Evolutionary conservation across 148 eudicot genomes (phyloP).

Genomic region (Pouteria glomerata): DNA sequence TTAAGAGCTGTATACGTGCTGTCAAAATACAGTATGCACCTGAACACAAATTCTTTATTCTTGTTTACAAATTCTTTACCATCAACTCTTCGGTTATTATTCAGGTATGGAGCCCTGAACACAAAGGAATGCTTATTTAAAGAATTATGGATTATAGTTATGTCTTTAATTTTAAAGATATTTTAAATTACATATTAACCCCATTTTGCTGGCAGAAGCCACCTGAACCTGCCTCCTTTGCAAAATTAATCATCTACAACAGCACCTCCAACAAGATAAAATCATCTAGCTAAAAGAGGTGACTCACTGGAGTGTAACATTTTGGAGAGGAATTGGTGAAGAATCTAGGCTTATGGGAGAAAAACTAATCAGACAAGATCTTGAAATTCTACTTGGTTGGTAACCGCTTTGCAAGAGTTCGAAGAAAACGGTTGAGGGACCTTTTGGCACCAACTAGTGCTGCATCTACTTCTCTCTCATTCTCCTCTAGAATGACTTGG

Average conservation of each 20-base stretch:
- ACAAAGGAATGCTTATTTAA: too few species aligned
- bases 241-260: background rate
- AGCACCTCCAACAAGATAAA: background rate
- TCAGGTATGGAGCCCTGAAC: too few species aligned
- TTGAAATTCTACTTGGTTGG: constrained; percentile 16
- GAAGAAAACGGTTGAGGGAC: constrained; percentile 49
- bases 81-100: too few species aligned
- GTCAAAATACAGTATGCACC: too few species aligned
- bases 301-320: background rate
- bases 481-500: constrained; percentile 25
- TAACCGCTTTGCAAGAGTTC: constrained; percentile 40
- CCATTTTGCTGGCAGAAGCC: too few species aligned
- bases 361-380: background rate
- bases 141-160: too few species aligned
- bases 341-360: background rate
- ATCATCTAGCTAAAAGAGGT: background rate
- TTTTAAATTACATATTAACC: too few species aligned
- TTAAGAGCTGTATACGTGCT: too few species aligned
- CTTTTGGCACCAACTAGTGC: constrained; percentile 34
- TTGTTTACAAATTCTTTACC: too few species aligned
- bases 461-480: constrained; percentile 20
- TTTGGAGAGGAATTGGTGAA: background rate
- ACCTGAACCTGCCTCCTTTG: too few species aligned
- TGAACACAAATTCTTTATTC: too few species aligned
- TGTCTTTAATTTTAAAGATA: too few species aligned